phyloP scores from a whole-genome alignment of 805 yeast species.

The Brettanomyces sp. region DNA sequence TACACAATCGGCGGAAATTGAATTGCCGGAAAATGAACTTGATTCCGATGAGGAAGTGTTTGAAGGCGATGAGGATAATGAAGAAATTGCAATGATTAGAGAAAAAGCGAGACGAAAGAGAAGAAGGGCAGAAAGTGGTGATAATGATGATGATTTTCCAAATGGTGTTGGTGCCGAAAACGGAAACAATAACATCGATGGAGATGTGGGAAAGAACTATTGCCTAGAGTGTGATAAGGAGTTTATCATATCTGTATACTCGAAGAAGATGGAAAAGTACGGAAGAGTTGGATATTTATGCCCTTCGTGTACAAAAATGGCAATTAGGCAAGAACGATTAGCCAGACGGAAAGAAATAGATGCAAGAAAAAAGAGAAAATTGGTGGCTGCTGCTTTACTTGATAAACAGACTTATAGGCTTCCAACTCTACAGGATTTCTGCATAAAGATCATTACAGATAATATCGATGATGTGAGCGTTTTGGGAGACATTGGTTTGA shows the following conservation, averaged over 20 bases:
- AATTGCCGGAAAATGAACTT: slow-evolving; percentile 1
- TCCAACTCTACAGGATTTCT: slow-evolving; percentile 73
- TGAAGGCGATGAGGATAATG: slow-evolving; percentile 22
- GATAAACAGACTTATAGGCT: slow-evolving; percentile 56
- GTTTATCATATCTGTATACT: slow-evolving; percentile 59
- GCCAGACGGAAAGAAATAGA: slow-evolving; percentile 45
- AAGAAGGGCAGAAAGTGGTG: slow-evolving; percentile 26
- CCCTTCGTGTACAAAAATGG: slow-evolving; percentile 44
- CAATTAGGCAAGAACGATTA: slow-evolving; percentile 32
- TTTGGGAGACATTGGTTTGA: slow-evolving; percentile 77
- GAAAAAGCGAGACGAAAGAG: slow-evolving; percentile 23
- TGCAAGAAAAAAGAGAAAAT: slow-evolving; percentile 67
- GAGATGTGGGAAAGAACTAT: slow-evolving; percentile 20
- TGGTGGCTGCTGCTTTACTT: slow-evolving; percentile 74
- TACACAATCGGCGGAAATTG: neutral
- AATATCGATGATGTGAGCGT: slow-evolving; percentile 69
- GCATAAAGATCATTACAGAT: slow-evolving; percentile 57
- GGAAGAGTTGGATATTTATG: slow-evolving; percentile 59
- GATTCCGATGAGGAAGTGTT: slow-evolving; percentile 20
- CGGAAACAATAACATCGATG: slow-evolving; percentile 29
- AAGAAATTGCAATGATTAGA: slow-evolving; percentile 11
- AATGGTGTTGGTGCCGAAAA: slow-evolving; percentile 27
- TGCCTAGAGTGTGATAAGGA: slow-evolving; percentile 56
- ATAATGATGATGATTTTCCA: slow-evolving; percentile 24
- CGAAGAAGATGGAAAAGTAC: slow-evolving; percentile 37